Evolutionary conservation across 2,329 filamentous ascomycete genomes (phyloP), one percentile per base, ranked within the genome.

Genomic region (Aspergillus puulaauensis): DNA sequence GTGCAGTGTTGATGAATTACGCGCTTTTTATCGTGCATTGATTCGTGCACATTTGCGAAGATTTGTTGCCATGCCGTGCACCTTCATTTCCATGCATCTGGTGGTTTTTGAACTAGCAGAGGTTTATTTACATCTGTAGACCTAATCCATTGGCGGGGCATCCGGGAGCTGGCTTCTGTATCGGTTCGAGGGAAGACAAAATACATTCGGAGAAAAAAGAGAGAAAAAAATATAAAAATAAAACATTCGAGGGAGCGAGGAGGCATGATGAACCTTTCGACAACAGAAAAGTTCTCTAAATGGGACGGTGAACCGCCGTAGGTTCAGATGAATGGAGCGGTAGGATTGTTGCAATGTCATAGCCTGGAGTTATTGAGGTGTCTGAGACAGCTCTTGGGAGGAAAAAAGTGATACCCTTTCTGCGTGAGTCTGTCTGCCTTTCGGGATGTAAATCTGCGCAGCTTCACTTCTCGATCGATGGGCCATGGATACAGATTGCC

Each of bases 371-470:
- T 71, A 64, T 68, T 63, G 69, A 72, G 72, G 65, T 74, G 71
- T 73, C 68, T 73, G 68, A 68, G 68, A 72, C 69, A 73, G 62
- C 69, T 72, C 70, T 70, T 67, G 67, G 69, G 67, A 73, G 69
- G 68, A 71, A 43, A 73, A 75, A 74, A 75, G 69, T 75, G 73
- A 76, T 76, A 76, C 73, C 73, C 74, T 74, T 72, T 69, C 66
- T 70, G 70, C 70, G 69, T 67, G 70, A 70, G 71, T 75, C 70
- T 74, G 69, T 75, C 70, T 73, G 69, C 70, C 70, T 71, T 69
- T 62, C 62, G 66, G 70, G 68, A 67, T 69, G 68, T 66, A 68
- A 70, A 67, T 68, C 66, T 71, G 70, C 70, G 70, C 68, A 70
- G 70, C 68, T 73, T 72, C 67, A 68, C 68, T 64, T 68, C 68